Evolutionary conservation across 2,329 filamentous ascomycete genomes (phyloP).

Genomic region (Colletotrichum karsti): DNA sequence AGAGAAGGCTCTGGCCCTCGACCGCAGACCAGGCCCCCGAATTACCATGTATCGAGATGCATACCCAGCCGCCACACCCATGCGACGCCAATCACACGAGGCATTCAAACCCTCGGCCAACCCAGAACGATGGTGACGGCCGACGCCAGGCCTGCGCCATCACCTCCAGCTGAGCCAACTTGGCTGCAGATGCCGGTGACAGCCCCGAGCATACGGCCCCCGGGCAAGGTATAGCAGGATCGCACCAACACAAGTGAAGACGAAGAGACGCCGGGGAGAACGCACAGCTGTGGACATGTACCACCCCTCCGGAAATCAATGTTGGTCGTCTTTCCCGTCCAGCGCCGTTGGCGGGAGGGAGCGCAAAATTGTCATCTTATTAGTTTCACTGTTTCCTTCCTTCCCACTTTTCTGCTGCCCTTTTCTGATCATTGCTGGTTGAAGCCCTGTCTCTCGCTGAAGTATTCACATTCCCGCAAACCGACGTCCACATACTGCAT

Average conservation of each 20-base stretch:
- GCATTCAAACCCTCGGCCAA: background rate
- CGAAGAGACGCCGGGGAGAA: background rate
- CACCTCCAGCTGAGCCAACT: conserved; percentile 22
- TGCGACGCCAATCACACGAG: background rate
- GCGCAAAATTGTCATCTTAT: conserved; percentile 3
- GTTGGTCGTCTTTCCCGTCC: background rate
- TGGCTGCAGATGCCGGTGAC: conserved; percentile 6
- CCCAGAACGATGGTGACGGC: background rate
- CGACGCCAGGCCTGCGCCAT: conserved; percentile 20
- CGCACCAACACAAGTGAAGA: background rate
- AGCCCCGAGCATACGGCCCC: background rate
- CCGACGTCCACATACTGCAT: background rate
- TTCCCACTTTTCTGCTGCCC: background rate
- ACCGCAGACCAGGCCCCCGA: background rate
- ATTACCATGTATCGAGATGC: background rate
- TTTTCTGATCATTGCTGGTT: background rate
- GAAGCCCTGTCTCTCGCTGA: background rate
- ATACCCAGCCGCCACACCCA: conserved; percentile 13
- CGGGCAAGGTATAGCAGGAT: background rate
- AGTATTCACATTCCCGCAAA: background rate
- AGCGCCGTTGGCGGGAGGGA: conserved; percentile 5
- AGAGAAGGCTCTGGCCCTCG: background rate
- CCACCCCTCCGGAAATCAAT: background rate
- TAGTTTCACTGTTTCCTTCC: background rate
- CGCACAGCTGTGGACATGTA: background rate